Percentiles rank a stretch among this genome's conserved stretches.
phyloP scores from a whole-genome alignment of 208 protist genomes.

The Leptomonas pyrrhocoris region DNA sequence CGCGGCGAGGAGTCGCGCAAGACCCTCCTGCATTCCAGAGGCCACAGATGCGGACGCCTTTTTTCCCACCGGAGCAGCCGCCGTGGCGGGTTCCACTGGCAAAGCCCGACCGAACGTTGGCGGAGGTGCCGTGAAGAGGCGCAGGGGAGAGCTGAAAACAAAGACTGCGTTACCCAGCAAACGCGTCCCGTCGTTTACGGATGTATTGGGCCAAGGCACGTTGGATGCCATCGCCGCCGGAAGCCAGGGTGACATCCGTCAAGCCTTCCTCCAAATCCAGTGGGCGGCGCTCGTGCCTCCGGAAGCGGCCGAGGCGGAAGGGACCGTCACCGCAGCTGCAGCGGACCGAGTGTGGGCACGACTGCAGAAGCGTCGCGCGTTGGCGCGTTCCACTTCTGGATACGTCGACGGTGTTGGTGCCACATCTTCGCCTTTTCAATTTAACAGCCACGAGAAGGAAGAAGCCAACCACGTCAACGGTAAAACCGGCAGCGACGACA shows the following conservation, averaged over 20 bases:
- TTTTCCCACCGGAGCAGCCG: neutral
- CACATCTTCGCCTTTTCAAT: no score
- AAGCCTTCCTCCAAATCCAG: slow-evolving; percentile 79
- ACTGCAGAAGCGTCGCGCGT: slow-evolving; percentile 15
- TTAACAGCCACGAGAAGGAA: no score
- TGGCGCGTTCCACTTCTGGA: neutral
- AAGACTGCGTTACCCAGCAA: neutral
- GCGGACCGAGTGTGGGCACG: slow-evolving; percentile 21
- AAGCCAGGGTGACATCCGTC: slow-evolving; percentile 81
- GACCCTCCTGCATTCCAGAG: neutral
- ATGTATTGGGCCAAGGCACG: slow-evolving; percentile 17
- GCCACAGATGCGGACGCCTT: neutral
- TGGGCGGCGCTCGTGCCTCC: slow-evolving; percentile 45
- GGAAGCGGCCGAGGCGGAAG: no score
- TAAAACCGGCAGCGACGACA: no score
- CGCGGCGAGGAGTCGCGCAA: neutral
- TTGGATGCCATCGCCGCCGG: slow-evolving; percentile 49
- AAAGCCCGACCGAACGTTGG: neutral
- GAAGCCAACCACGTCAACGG: no score
- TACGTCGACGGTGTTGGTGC: neutral
- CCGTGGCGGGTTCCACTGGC: neutral
- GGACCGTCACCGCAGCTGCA: neutral
- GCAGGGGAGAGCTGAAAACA: neutral
- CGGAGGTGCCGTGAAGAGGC: neutral
- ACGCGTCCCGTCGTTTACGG: neutral